Evolutionary conservation across 2,329 filamentous ascomycete species (phyloP), one percentile per base, ranked within the genome.

Genomic region (Exophiala dermatitidis): DNA sequence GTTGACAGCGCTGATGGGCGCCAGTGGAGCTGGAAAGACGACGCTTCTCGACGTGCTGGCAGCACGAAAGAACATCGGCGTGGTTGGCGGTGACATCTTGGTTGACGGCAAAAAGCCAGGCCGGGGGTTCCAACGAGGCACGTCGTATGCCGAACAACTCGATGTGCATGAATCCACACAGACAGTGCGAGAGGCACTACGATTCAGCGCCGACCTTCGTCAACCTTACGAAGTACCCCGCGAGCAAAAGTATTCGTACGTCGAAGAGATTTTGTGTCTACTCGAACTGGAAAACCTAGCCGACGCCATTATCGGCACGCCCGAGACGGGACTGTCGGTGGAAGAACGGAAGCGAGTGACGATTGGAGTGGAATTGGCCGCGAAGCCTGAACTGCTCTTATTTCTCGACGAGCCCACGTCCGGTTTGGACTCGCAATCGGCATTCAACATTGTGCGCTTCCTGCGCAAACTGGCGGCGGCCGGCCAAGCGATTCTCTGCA

Each of bases 401-500:
- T 84, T 84, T 65, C 67, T 83, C 0, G 81, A 84, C 53, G 81
- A 84, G 58, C 81, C 81, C 0, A 84, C 81, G 0, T 82, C 78
- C 0, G 81, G 82, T 12, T 73, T 89, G 0, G 85, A 89, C 60
- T 83, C 82, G 2, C 78, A 84, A 50, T 83, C 84, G 3, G 84
- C 85, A 0, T 83, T 79, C 60, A 81, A 82, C 59, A 83, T 84
- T 56, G 74, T 82, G 2, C 74, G 79, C 0, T 82, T 84, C 58
- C 68, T 85, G 5, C 74, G 79, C 3, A 82, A 82, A 62, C 71
- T 85, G 1, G 79, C 81, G 1, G 77, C 81, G 28, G 85, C 86
- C 2, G 90, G 89, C 1, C 90, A 95, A 66, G 89, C 89, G 6
- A 89, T 95, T 61, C 78, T 95, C 2, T 94, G 88, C 71, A 95